Evolutionary conservation across 83 land plant genomes (phyloP).

Genomic region (Diphasiastrum complanatum): DNA sequence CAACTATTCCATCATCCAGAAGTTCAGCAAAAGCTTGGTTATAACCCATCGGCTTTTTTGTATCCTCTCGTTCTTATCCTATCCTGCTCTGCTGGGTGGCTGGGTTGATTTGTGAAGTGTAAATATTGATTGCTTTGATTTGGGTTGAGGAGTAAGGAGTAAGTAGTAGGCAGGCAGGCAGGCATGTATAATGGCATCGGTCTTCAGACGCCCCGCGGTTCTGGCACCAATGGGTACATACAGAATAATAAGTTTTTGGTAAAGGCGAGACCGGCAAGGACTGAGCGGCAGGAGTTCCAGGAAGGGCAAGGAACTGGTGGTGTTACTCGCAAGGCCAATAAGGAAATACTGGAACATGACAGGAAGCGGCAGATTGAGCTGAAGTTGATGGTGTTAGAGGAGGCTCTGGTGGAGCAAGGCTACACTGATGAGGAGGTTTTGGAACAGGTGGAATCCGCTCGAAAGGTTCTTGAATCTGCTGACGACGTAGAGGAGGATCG

Average conservation of each 20-base stretch:
- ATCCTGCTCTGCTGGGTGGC: too few relatives aligned
- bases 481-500: neutral
- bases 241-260: conserved; percentile 91
- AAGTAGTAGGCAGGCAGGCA: too few relatives aligned
- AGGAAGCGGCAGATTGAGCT: conserved; percentile 73
- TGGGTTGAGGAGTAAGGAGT: too few relatives aligned
- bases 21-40: too few relatives aligned
- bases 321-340: conserved; percentile 55
- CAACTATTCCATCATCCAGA: too few relatives aligned
- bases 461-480: conserved; percentile 6
- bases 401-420: conserved; percentile 10
- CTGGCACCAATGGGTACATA: conserved; percentile 94
- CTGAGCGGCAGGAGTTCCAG: conserved; percentile 37
- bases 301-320: conserved; percentile 65
- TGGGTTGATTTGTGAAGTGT: too few relatives aligned
- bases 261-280: conserved; percentile 27
- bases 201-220: conserved; percentile 83
- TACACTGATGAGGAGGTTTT: conserved; percentile 11
- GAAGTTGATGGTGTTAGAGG: conserved; percentile 38
- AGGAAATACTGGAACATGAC: conserved; percentile 84
- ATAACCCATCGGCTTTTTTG: too few relatives aligned
- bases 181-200: conserved; percentile 98
- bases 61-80: too few relatives aligned
- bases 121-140: too few relatives aligned
- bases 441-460: conserved; percentile 3